phyloP scores from a whole-genome alignment of 192 early-diverging fungal species.

The Backusella circina region DNA sequence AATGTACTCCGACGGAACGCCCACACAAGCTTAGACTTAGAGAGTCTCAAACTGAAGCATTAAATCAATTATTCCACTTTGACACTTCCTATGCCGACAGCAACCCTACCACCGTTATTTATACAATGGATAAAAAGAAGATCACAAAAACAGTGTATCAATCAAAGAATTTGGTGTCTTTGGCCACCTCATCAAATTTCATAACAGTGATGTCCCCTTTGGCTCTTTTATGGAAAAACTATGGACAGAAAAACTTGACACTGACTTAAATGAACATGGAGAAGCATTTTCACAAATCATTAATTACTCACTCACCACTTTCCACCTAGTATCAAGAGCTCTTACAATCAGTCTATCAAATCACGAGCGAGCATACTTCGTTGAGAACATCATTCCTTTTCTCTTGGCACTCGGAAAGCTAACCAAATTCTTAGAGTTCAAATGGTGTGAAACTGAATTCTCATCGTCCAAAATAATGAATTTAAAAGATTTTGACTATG shows the following conservation, averaged over 20 bases:
- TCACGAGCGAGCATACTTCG: constrained; percentile 10
- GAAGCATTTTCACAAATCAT: constrained; percentile 8
- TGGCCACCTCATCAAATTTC: neutral
- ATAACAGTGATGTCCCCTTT: neutral
- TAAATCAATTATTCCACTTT: constrained; percentile 5
- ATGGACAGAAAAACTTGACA: constrained; percentile 4
- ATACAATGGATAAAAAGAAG: neutral
- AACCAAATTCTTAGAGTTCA: constrained; percentile 6
- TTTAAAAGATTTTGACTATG: neutral
- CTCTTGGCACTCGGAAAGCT: constrained; percentile 2
- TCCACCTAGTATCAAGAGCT: neutral
- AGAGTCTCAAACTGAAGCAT: neutral
- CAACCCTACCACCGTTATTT: neutral
- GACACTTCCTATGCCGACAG: neutral
- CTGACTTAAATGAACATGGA: neutral
- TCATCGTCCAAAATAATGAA: neutral
- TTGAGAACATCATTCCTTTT: constrained; percentile 8
- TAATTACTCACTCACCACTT: neutral
- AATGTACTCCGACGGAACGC: neutral
- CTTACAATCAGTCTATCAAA: neutral
- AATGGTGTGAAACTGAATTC: constrained; percentile 10
- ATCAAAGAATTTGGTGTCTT: neutral
- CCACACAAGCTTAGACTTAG: neutral
- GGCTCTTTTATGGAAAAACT: neutral
- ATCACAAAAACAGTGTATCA: constrained; percentile 1